Base-by-base conservation (phyloP, 192 early-diverging fungal species). In the Paraglomus brasilianum region DNA sequence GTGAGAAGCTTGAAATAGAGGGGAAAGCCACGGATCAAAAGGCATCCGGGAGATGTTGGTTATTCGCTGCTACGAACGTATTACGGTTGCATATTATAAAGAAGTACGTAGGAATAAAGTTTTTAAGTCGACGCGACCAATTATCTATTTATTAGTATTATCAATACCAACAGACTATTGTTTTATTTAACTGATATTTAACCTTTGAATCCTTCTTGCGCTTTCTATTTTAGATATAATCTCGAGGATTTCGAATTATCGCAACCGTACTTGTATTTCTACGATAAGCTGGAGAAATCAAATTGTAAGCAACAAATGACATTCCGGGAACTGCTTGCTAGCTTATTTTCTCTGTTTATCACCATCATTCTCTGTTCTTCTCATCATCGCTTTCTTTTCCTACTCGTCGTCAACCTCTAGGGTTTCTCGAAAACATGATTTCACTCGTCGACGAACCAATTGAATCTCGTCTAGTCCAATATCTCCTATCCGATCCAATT, bases 261-360 rank as follows among this genome's bases (percentile, higher is more conserved):
- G 39, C 89, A 93, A 76, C 79, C 82, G 13, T 93, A 86, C 44
- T 72, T 93, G 43, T 93, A 87, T 71, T 86, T 87, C 74, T 86
- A 81, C 75, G 91, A 93, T 73, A 93, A 90, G 79, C 79, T 91
- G 38, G 91, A 91, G 70, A 93, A 91, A 79, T 78, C 86, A 63
- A 93, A 93, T 73, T 91, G 86, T 80, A 75, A 75, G 75, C 10
- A 47, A 45, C 40, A 15, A 40, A 22, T n/a, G n/a, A n/a, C n/a
- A n/a, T n/a, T n/a, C n/a, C n/a, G n/a, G n/a, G n/a, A 10, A 13
- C 47, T 48, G 11, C 47, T 13, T 13, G 47, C n/a, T 48, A 36
- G 40, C 24, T 72, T 22, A 5, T 66, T 8, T 66, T 66, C 42
- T 45, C 52, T 21, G 5, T n/a, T 4, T 52, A 14, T 66, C 43